phyloP scores from a whole-genome alignment of 805 yeast species.

The Saturnispora diversa region DNA sequence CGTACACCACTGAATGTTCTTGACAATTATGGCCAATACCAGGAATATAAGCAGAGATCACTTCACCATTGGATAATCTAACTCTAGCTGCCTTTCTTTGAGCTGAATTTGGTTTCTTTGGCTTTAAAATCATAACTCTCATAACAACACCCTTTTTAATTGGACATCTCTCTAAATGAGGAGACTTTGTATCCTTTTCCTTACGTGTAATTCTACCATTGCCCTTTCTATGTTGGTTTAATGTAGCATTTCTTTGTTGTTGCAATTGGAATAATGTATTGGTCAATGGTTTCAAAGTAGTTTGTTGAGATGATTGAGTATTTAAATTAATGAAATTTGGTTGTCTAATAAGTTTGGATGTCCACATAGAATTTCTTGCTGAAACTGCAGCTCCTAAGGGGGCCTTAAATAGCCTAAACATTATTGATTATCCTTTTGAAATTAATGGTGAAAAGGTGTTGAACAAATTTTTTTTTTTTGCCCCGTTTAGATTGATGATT shows the following conservation, averaged over 20 bases:
- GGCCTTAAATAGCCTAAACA: slow-evolving; percentile 1
- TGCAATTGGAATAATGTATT: slow-evolving; percentile 15
- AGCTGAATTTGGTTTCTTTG: slow-evolving; percentile 98
- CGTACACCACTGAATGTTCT: slow-evolving; percentile 92
- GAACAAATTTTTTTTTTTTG: too few relatives aligned
- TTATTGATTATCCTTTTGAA: not conserved
- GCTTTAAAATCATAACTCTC: slow-evolving; percentile 90
- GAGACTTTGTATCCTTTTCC: slow-evolving; percentile 50
- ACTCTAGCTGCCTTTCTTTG: slow-evolving; percentile 96
- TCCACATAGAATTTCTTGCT: not conserved
- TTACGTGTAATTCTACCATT: slow-evolving; percentile 35
- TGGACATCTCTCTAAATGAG: slow-evolving; percentile 78
- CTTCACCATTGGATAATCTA: slow-evolving; percentile 80
- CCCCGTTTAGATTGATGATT: too few relatives aligned
- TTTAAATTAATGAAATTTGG: not conserved
- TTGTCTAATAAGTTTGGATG: not conserved
- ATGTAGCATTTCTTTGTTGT: slow-evolving; percentile 54
- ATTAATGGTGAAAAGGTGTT: slow-evolving; percentile 2
- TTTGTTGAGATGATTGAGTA: not conserved
- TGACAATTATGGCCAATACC: slow-evolving; percentile 99
- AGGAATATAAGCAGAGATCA: slow-evolving; percentile 87
- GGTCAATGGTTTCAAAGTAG: not conserved
- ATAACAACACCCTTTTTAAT: slow-evolving; percentile 89
- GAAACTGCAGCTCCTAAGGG: not conserved
- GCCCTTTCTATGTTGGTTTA: slow-evolving; percentile 72